These are phyloP conservation scores for Amphicarpaea edgeworthii DNA, from an alignment of 306 rosid species.

Conservation along the genomic window DNA sequence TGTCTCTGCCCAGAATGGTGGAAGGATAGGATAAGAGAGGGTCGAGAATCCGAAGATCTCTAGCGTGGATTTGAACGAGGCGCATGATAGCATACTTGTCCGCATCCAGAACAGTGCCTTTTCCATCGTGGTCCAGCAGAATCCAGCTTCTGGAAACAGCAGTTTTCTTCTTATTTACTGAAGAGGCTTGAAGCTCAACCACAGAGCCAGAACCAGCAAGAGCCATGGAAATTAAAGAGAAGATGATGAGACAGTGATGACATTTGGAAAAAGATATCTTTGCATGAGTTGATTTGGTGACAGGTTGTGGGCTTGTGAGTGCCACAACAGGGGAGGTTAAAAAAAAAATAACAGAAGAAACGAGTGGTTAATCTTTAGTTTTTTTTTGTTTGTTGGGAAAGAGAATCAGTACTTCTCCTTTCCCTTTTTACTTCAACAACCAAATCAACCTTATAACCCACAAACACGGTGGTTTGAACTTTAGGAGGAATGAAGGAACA, in stretches of 20 bases:
- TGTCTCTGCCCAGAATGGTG: slow-evolving; percentile 79
- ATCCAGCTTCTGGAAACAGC: slow-evolving; percentile 74
- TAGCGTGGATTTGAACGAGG: slow-evolving; percentile 68
- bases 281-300: slow-evolving; percentile 43
- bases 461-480: slow-evolving; percentile 13
- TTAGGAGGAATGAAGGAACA: neutral
- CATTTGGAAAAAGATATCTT: slow-evolving; percentile 40
- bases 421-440: too few relatives aligned
- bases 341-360: neutral
- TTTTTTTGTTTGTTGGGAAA: too few relatives aligned
- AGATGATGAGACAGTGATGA: slow-evolving; percentile 23
- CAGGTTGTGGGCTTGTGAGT: slow-evolving; percentile 41
- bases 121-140: slow-evolving; percentile 62
- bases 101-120: slow-evolving; percentile 60
- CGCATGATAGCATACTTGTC: slow-evolving; percentile 86
- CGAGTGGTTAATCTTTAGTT: too few relatives aligned
- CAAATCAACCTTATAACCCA: too few relatives aligned
- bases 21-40: slow-evolving; percentile 81
- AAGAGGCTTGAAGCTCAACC: slow-evolving; percentile 52
- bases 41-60: slow-evolving; percentile 88
- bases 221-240: slow-evolving; percentile 33
- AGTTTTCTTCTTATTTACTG: slow-evolving; percentile 62
- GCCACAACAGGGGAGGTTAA: neutral
- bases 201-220: slow-evolving; percentile 12
- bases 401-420: too few relatives aligned